phyloP scores from a whole-genome alignment of 2,329 filamentous ascomycete species.

The Bipolaris gigantea region DNA sequence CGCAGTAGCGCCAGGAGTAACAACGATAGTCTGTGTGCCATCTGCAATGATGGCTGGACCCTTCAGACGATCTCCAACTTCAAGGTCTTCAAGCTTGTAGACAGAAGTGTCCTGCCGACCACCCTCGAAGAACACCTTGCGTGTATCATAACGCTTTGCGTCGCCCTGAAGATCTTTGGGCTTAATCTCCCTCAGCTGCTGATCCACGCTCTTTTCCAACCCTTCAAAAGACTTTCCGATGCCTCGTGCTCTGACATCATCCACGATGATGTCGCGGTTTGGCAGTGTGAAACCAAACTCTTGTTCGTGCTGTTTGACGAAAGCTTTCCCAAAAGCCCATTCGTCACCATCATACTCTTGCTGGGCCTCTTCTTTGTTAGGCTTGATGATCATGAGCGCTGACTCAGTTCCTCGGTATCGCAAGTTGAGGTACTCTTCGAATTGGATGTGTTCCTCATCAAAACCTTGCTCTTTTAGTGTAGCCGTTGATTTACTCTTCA shows the following conservation, averaged over 20 bases:
- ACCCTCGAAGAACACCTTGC: conserved; percentile 81
- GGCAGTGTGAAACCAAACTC: conserved; percentile 90
- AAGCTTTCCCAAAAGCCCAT: conserved; percentile 83
- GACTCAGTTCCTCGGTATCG: conserved; percentile 89
- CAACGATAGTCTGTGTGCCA: conserved; percentile 87
- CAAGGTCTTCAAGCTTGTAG: conserved; percentile 77
- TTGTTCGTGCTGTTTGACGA: conserved; percentile 83
- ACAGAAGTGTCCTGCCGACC: conserved; percentile 77
- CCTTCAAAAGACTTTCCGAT: conserved; percentile 87
- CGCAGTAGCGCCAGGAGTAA: conserved; percentile 76
- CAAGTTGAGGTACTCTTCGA: conserved; percentile 94
- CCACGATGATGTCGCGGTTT: conserved; percentile 84
- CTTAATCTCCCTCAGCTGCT: conserved; percentile 73
- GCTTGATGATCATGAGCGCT: conserved; percentile 84
- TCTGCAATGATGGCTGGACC: conserved; percentile 88
- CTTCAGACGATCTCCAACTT: conserved; percentile 69
- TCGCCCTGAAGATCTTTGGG: conserved; percentile 58
- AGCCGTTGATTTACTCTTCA: conserved; percentile 73
- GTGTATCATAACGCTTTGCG: conserved; percentile 67
- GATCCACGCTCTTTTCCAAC: conserved; percentile 78
- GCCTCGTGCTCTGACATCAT: conserved; percentile 84
- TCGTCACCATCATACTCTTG: conserved; percentile 64
- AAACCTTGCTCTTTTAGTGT: conserved; percentile 80
- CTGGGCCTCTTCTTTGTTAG: conserved; percentile 62
- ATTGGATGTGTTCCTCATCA: conserved; percentile 70